Evolutionary conservation across 805 yeast species (phyloP), one percentile per base, ranked within the genome.

Genomic region (Wickerhamomyces chaumierensis): DNA sequence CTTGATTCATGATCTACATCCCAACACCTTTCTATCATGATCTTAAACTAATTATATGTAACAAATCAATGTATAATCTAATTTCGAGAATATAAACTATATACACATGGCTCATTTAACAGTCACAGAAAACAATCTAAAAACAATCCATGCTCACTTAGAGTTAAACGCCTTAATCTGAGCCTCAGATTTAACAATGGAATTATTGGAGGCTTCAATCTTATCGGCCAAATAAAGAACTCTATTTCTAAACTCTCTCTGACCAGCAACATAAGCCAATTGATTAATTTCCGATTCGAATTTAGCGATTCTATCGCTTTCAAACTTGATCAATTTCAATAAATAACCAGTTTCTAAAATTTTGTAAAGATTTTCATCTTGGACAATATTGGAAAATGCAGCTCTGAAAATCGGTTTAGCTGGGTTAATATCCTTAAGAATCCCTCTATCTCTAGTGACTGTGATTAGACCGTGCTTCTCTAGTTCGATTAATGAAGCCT

Each of bases 361-460:
- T 18, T 73, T 73, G 40, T 66, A 71, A 6, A 82, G 59, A 15
- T 68, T 65, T 14, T 62, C 50, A 53, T 87, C 88, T 2, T 65
- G 47, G 3, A 77, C 69, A 52, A 92, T 65, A 42, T 71, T 71
- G 40, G 65, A 51, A 61, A 90, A 92, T 0, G 97, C 95, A 0
- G 88, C 83, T 41, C 71, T 69, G 57, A 66, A 87, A 18, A 92
- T 62, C 3, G 98, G 97, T 49, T 87, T 78, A 0, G 95, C 94
- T 1, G 95, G 85, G 17, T 62, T 58, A 16, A 92, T 72, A 6
- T 71, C 69, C 34, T 66, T 62, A 17, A 84, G 60, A 20, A 85
- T 71, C 15, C 96, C 97, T 45, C 83, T 80, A 33, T 79, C 82
- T 42, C 86, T 71, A n/a, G 71, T 63, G 39, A 86, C 70, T 1